phyloP scores from a whole-genome alignment of 805 yeast species.

The Tetrapisispora arboricola region DNA sequence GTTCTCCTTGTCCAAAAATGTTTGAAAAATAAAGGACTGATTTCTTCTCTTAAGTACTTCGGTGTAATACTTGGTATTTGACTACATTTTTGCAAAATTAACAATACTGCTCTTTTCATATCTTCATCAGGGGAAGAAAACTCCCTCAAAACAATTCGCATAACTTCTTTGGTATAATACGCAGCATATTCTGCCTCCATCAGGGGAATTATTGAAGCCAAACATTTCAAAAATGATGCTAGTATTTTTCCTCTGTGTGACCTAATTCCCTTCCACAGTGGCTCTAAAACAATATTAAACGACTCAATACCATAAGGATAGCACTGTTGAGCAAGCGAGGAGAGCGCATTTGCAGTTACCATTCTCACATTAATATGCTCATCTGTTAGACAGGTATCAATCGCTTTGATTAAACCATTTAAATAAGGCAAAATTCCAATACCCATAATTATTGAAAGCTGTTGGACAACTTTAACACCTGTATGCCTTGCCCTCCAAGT shows the following conservation, averaged over 20 bases:
- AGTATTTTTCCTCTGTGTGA: constrained; percentile 68
- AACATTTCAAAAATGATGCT: constrained; percentile 65
- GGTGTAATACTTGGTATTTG: constrained; percentile 47
- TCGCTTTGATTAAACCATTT: constrained; percentile 50
- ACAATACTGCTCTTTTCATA: constrained; percentile 64
- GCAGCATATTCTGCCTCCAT: constrained; percentile 78
- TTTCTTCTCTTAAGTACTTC: constrained; percentile 39
- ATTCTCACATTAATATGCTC: constrained; percentile 58
- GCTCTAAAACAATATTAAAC: constrained; percentile 63
- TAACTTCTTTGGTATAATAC: constrained; percentile 66
- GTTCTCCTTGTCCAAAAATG: constrained; percentile 75
- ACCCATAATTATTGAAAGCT: constrained; percentile 58
- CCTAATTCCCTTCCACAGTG: constrained; percentile 70
- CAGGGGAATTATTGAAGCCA: constrained; percentile 73
- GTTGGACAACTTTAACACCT: constrained; percentile 69
- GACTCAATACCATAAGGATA: constrained; percentile 86
- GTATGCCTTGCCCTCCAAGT: constrained; percentile 79
- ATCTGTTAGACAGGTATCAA: constrained; percentile 51
- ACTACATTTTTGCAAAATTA: constrained; percentile 58
- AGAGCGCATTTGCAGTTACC: constrained; percentile 59
- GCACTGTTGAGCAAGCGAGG: constrained; percentile 70
- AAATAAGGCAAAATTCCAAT: constrained; percentile 68
- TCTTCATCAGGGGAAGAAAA: constrained; percentile 79
- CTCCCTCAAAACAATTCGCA: constrained; percentile 58
- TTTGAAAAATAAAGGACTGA: constrained; percentile 53